Evolutionary conservation across 768 basidiomycete species (phyloP).

Genomic region (Mycena rebaudengoi): DNA sequence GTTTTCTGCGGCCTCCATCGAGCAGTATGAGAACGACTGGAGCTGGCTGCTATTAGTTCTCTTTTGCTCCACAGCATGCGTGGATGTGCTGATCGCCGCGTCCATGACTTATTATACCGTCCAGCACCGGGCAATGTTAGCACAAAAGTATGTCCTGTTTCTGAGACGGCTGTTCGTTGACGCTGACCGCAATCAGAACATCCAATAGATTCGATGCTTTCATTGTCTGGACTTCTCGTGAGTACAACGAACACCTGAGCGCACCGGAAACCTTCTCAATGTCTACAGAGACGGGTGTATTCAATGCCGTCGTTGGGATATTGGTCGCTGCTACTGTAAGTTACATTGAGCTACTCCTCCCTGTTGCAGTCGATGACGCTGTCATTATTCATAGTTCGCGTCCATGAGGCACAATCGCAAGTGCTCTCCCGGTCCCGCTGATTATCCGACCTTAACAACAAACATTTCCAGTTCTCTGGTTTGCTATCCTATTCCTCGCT

Average conservation of each 20-base stretch:
- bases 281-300: conserved; percentile 19
- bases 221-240: conserved; percentile 23
- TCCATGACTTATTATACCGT: conserved; percentile 18
- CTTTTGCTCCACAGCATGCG: conserved; percentile 12
- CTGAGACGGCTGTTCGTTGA: not conserved
- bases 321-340: conserved; percentile 12
- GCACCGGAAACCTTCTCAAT: not conserved
- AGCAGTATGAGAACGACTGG: conserved; percentile 21
- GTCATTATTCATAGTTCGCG: conserved; percentile 7
- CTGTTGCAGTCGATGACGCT: not conserved
- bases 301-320: conserved; percentile 17
- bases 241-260: not conserved
- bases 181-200: not conserved
- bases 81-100: conserved; percentile 18
- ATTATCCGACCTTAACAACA: not conserved
- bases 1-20: conserved; percentile 8
- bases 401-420: conserved; percentile 14
- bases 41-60: conserved; percentile 19
- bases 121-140: not conserved
- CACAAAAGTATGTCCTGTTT: conserved; percentile 6
- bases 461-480: conserved; percentile 14
- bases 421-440: not conserved
- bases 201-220: conserved; percentile 10
- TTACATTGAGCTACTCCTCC: not conserved
- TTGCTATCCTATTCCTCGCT: conserved; percentile 16